A percentile compares a stretch with the other conserved stretches of the same genome.
These are phyloP conservation scores for Quercus glauca DNA, from an alignment of 306 rosid species.

Conservation along the genomic window DNA sequence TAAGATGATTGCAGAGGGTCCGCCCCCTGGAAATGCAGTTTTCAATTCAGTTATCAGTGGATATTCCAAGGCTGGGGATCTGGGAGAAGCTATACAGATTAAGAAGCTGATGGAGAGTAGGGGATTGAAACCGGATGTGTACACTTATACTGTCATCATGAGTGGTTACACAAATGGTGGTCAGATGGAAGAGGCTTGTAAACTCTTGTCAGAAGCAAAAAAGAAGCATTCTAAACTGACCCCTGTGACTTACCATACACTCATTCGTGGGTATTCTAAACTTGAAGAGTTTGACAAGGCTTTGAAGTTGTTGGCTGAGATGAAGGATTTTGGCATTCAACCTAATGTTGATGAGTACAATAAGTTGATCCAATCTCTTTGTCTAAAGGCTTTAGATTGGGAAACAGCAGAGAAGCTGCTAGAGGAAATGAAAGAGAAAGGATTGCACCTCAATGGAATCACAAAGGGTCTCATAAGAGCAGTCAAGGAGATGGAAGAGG, in stretches of 20 bases:
- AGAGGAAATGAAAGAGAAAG: constrained; percentile 76
- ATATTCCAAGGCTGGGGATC: constrained; percentile 56
- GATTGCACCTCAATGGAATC: constrained; percentile 65
- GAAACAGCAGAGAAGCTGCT: constrained; percentile 64
- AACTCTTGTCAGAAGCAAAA: constrained; percentile 63
- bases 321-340: constrained; percentile 63
- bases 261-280: constrained; percentile 79
- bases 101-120: constrained; percentile 65
- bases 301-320: constrained; percentile 62
- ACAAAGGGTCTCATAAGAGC: constrained; percentile 70
- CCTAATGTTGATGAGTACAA: constrained; percentile 65
- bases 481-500: constrained; percentile 72
- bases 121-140: constrained; percentile 84
- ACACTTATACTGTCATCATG: constrained; percentile 62
- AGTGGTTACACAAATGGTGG: constrained; percentile 74
- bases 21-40: constrained; percentile 79
- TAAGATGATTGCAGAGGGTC: constrained; percentile 67
- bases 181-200: constrained; percentile 73
- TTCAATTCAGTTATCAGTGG: constrained; percentile 66
- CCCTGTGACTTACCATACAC: constrained; percentile 66
- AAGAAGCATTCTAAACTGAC: constrained; percentile 53
- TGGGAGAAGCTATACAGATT: constrained; percentile 57
- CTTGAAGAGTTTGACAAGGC: constrained; percentile 73
- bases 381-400: constrained; percentile 85
- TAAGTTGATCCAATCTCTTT: constrained; percentile 78